Evolutionary conservation across 2,329 filamentous ascomycete genomes (phyloP).

Genomic region (Calonectria pteridis): DNA sequence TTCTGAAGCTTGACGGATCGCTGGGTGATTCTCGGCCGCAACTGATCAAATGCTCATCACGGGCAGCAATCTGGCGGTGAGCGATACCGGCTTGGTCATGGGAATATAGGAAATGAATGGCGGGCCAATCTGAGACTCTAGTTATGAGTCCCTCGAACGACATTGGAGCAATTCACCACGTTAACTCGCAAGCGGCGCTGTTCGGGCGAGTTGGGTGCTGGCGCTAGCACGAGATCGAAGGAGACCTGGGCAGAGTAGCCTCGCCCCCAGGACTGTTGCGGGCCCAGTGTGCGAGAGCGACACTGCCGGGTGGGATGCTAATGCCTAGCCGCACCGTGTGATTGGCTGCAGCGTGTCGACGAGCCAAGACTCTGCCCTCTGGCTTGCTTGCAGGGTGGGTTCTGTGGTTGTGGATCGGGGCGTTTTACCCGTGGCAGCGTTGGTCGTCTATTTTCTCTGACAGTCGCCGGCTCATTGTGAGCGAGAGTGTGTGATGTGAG

Average conservation of each 20-base stretch:
- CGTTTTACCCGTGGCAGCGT: constrained; percentile 37
- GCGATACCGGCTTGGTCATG: constrained; percentile 28
- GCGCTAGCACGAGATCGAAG: constrained; percentile 33
- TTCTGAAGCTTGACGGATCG: constrained; percentile 38
- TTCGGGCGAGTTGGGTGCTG: constrained; percentile 27
- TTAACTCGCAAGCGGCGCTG: constrained; percentile 30
- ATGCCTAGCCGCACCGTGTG: constrained; percentile 30
- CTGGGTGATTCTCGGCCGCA: constrained; percentile 36
- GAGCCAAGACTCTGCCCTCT: constrained; percentile 39
- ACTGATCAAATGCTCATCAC: constrained; percentile 38
- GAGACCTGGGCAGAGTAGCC: constrained; percentile 30
- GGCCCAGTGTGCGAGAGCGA: constrained; percentile 26
- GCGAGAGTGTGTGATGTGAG: constrained; percentile 26
- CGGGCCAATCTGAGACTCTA: constrained; percentile 35
- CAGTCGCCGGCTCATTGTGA: constrained; percentile 31
- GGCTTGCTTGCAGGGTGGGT: constrained; percentile 36
- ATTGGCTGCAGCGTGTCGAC: constrained; percentile 33
- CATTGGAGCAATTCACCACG: constrained; percentile 26
- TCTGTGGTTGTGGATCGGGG: constrained; percentile 38
- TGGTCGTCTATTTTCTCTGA: constrained; percentile 31
- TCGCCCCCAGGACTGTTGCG: constrained; percentile 33
- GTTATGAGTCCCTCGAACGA: constrained; percentile 36
- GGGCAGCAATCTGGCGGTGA: constrained; percentile 44
- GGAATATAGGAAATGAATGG: constrained; percentile 26
- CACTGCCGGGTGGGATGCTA: constrained; percentile 37